These are phyloP conservation scores for Cercospora sp. DNA, from an alignment of 2,329 filamentous ascomycete genomes.

Conservation along the genomic window DNA sequence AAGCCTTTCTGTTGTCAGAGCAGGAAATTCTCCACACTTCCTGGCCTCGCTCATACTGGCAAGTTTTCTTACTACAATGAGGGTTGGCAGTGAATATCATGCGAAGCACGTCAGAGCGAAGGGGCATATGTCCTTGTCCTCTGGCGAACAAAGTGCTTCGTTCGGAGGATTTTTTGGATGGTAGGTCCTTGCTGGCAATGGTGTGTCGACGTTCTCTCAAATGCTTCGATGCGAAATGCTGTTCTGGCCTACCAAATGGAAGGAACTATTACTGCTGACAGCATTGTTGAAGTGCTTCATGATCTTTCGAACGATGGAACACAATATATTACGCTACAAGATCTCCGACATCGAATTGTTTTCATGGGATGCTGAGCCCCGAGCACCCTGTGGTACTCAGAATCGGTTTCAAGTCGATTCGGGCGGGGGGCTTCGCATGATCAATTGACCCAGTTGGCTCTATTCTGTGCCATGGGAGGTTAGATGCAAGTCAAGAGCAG, in stretches of 20 bases:
- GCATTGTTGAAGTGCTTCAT: background rate
- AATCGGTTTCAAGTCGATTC: too few relatives aligned
- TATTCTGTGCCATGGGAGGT: background rate
- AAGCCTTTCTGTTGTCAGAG: background rate
- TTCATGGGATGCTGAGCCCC: too few relatives aligned
- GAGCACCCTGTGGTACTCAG: too few relatives aligned
- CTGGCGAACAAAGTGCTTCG: background rate
- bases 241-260: too few relatives aligned
- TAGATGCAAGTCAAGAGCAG: background rate
- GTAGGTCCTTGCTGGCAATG: background rate
- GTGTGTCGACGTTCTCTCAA: background rate
- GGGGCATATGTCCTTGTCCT: background rate
- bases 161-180: background rate
- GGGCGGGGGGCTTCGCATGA: background rate
- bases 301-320: background rate
- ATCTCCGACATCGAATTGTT: too few relatives aligned
- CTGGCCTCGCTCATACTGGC: background rate
- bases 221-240: background rate
- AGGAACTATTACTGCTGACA: background rate
- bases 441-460: background rate
- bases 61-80: background rate
- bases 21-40: background rate
- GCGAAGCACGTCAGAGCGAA: background rate
- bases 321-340: too few relatives aligned
- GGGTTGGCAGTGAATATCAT: background rate